Base-by-base conservation (phyloP, 805 yeast species). In the Cyberlindnera americana region DNA sequence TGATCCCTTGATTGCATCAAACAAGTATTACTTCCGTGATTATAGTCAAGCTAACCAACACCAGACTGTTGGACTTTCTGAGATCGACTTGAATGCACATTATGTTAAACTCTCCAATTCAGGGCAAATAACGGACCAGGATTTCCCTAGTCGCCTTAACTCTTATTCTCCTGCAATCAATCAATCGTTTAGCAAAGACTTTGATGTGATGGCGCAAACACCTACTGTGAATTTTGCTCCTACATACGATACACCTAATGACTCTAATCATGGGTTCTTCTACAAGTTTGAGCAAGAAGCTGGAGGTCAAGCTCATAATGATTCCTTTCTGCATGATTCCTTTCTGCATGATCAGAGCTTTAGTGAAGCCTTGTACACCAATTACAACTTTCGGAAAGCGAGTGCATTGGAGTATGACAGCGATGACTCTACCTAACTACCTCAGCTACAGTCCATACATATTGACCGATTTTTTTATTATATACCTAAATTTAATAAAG, bases 31-130 rank as follows among this genome's bases (percentile, higher is more conserved):
- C 15, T 24, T 23, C 11, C 22, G 16, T 12, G 15, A 16, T 12
- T 18, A 28, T 28, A 8, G 19, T 9, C 23, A 16, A 17, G 30
- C 4, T 9, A 16, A 16, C 30, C 19, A 14, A 11, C 17, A 28
- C 12, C 23, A 21, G 17, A 18, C 19, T 14, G 19, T 28, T 17
- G 35, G 24, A 3, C 28, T 35, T 16, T 8, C 32, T 10, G 18
- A 14, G 13, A 7, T 35, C 17, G 38, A 35, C 27, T 27, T 35
- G 38, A 35, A 35, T 19, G 15, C 38, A 12, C 15, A 19, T 16
- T 34, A 34, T 16, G 19, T 13, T 8, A 30, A 33, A 12, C 11
- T 24, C 6, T 11, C 19, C 13, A 31, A 12, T 24, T 8, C n/a
- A 22, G 27, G 27, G 13, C 14, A 16, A n/a, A 14, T 28, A 9